Evolutionary conservation across 1,139 yeast genomes (phyloP), one percentile per base, ranked within the genome.

Genomic region (Candida glucosophila): DNA sequence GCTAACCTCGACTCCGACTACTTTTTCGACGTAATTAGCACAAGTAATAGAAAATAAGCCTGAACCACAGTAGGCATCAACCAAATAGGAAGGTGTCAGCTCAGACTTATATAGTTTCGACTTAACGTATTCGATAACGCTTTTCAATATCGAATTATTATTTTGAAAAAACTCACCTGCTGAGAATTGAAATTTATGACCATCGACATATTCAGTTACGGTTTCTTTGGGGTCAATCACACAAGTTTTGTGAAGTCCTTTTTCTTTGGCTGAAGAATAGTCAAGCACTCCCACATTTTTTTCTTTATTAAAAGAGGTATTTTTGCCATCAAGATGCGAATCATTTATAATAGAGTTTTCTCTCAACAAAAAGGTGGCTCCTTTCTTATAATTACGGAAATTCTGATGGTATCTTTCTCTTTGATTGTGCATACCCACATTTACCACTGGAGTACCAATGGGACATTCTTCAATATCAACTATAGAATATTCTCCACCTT

Each of bases 121-220:
- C 34, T 77, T 72, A 12, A 90, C 98, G 45, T 85, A 86, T 23
- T 63, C 59, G 1, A 94, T 81, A 6, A 90, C 93, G 2, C 64
- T 54, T 1, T 95, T 95, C 35, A 90, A 61, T 19, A 90, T 90
- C 12, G 94, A 78, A 49, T 86, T 90, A 56, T 90, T 90, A 55
- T 90, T 90, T 53, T 90, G 98, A 64, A 90, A 90, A 46, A 90
- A 90, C 44, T 88, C 94, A 28, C 94, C 93, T 0, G 97, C 96
- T 13, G 88, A 77, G 49, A 83, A 90, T 44, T 82, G 77, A 53
- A 90, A 90, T 27, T 74, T 70, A 52, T 61, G 77, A 4, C 81
- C 90, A 33, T 70, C 66, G 29, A 88, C 76, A 39, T 69, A 69
- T 47, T 90, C 98, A 5, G 75, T 73, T 27, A 88, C 92, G 28